These are phyloP conservation scores for Artemisia annua DNA, from an alignment of 129 eudicot species.

Conservation along the genomic window DNA sequence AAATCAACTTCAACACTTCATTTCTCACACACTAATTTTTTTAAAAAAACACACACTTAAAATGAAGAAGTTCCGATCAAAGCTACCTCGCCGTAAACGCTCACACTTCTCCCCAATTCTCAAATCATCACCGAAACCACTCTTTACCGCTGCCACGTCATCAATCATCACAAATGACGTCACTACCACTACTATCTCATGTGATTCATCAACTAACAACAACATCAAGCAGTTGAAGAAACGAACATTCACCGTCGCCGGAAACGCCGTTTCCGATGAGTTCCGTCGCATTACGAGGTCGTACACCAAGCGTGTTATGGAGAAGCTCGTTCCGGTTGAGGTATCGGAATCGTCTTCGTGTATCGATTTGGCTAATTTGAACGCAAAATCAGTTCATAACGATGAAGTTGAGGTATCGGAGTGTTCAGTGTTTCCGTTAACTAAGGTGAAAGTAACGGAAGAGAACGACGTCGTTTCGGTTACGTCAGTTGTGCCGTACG, in stretches of 20 bases:
- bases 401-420: conserved; percentile 33
- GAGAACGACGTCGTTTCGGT: conserved; percentile 42
- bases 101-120: conserved; percentile 55
- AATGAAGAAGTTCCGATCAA: conserved; percentile 71
- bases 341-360: conserved; percentile 64
- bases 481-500: too few relatives aligned
- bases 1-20: too few relatives aligned
- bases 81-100: conserved; percentile 69
- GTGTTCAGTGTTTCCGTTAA: conserved; percentile 30
- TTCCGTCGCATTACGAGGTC: conserved; percentile 57
- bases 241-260: conserved; percentile 33
- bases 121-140: neutral
- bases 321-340: conserved; percentile 28
- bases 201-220: conserved; percentile 58
- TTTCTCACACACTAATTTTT: too few relatives aligned
- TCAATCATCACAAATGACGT: conserved; percentile 34
- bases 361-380: conserved; percentile 50
- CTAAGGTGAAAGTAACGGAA: conserved; percentile 17
- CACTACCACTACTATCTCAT: conserved; percentile 29
- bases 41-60: neutral
- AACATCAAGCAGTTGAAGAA: conserved; percentile 40
- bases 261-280: conserved; percentile 24
- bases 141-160: neutral
- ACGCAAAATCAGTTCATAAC: conserved; percentile 20
- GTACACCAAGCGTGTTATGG: conserved; percentile 34